Evolutionary conservation across 2,329 filamentous ascomycete genomes (phyloP), one percentile per base, ranked within the genome.

Genomic region (Xylariales sp.): DNA sequence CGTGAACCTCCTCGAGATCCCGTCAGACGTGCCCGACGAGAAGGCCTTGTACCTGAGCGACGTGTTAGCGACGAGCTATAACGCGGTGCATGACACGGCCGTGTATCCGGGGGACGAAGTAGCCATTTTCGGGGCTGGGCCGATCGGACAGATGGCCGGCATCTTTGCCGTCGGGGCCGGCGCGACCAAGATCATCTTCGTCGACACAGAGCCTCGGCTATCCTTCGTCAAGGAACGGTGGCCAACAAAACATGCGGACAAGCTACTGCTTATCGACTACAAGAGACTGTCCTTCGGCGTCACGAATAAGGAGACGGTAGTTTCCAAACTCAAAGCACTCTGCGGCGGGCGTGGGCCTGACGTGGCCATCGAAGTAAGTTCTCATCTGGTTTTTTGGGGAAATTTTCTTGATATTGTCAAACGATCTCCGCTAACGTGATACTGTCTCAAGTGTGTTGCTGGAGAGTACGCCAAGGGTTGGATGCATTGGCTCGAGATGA

Each of bases 41-140:
- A 94, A 95, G 81, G 92, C 84, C 0, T 83, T 97, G 0, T 97
- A 89, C 78, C 85, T 97, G 1, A 94, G 91, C 1, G 94, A 97
- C 77, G 93, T 97, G 0, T 79, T 97, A 1, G 83, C 85, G 18
- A 97, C 94, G 0, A 90, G 90, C 9, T 97, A 93, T 86, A 90
- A 97, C 76, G 89, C 87, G 59, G 93, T 97, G 45, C 90, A 94
- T 49, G 93, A 97, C 75, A 97, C 93, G 0, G 91, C 88, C 1
- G 91, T 97, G n/a, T 90, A 92, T 69, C 84, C 90, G 41, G 89
- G 87, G 12, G 93, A 97, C 73, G 83, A 89, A 1, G 93, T 97
- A 1, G 93, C 92, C 41, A 89, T 97, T 68, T 97, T 93, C 69
- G 93, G 93, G n/a, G 92, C 90, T 0, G 93, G 93, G 0, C 94